A percentile compares a stretch with the other conserved stretches of the same genome.
phyloP scores from a whole-genome alignment of 73 alveolate species.

The Paramecium sonneborni region DNA sequence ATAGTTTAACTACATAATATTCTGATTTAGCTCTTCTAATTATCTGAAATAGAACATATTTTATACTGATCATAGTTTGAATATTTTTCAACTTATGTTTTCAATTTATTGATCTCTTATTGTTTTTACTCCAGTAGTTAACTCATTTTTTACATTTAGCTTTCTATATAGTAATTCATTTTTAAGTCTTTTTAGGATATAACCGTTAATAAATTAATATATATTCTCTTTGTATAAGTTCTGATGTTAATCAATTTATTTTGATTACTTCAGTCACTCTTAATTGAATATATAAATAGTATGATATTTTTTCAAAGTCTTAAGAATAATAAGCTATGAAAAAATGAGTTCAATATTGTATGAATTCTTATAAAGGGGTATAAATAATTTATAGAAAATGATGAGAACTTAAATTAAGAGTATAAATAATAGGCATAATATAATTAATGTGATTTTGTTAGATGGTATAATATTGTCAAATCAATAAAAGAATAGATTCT shows the following conservation, averaged over 20 bases:
- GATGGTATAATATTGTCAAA: neutral
- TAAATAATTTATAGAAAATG: no score
- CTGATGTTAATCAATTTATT: neutral
- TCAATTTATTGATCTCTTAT: neutral
- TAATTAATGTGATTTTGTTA: neutral
- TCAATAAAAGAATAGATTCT: no score
- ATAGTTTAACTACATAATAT: neutral
- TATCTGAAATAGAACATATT: neutral
- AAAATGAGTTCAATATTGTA: no score
- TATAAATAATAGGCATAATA: no score
- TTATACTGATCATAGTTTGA: neutral
- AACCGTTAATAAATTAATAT: constrained; percentile 26
- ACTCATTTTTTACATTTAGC: neutral
- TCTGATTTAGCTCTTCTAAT: neutral
- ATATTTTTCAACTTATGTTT: neutral
- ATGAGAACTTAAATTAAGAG: no score
- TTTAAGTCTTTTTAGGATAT: neutral
- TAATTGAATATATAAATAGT: neutral
- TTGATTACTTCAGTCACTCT: neutral
- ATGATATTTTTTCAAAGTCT: no score
- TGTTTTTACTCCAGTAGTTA: neutral
- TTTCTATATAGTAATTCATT: neutral
- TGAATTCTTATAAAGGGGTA: no score
- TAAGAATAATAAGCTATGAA: no score
- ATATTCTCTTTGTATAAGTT: neutral